Evolutionary conservation across 2,329 filamentous ascomycete species (phyloP).

Genomic region (Colletotrichum gigasporum): DNA sequence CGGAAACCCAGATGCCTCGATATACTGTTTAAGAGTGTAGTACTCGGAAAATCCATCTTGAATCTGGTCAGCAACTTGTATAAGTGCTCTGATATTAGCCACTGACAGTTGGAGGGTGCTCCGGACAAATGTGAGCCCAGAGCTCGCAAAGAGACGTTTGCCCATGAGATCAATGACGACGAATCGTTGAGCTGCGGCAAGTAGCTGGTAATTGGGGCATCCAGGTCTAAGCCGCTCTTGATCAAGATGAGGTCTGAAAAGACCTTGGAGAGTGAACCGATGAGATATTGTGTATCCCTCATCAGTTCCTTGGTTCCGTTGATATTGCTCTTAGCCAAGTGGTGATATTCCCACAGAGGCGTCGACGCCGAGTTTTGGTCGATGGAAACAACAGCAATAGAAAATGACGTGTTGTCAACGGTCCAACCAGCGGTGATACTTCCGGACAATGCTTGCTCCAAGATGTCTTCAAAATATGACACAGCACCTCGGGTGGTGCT

Average conservation of each 20-base stretch:
- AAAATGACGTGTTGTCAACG: conserved; percentile 48
- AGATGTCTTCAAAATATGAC: conserved; percentile 37
- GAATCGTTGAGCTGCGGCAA: conserved; percentile 42
- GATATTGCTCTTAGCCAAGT: conserved; percentile 44
- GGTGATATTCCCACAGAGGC: conserved; percentile 53
- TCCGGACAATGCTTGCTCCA: conserved; percentile 43
- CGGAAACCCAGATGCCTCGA: conserved; percentile 48
- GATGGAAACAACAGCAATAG: conserved; percentile 44
- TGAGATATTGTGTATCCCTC: conserved; percentile 50
- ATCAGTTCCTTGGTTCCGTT: conserved; percentile 44
- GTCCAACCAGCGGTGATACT: conserved; percentile 46
- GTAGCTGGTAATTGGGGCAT: conserved; percentile 44
- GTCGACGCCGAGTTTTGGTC: conserved; percentile 37
- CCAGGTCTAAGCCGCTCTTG: conserved; percentile 44
- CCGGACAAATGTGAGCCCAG: conserved; percentile 49
- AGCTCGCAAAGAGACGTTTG: conserved; percentile 46
- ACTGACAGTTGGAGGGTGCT: conserved; percentile 46
- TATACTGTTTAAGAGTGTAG: conserved; percentile 46
- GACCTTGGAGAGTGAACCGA: conserved; percentile 51
- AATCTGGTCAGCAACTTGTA: not conserved
- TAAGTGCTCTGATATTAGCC: not conserved
- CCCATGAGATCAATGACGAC: conserved; percentile 43
- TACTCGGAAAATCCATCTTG: conserved; percentile 47
- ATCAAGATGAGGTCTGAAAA: conserved; percentile 48
- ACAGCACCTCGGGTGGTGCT: conserved; percentile 40